Evolutionary conservation across 1,139 yeast genomes (phyloP).

Genomic region (Pichia inconspicua): DNA sequence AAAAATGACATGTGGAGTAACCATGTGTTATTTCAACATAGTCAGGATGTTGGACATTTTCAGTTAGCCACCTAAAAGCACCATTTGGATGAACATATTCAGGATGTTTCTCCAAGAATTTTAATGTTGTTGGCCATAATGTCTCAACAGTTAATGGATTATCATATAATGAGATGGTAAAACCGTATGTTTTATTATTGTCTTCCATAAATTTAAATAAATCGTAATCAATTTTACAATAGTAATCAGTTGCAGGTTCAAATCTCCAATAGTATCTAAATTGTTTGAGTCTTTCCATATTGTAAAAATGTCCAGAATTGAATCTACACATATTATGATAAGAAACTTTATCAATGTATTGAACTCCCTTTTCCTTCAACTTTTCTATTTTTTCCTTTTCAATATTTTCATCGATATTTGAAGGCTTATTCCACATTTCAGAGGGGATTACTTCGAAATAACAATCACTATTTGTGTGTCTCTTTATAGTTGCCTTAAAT

Average conservation of each 20-base stretch:
- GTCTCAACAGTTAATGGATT: constrained; percentile 38
- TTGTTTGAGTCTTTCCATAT: constrained; percentile 39
- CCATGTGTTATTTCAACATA: constrained; percentile 37
- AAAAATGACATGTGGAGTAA: constrained; percentile 71
- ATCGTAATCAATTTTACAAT: constrained; percentile 42
- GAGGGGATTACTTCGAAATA: constrained; percentile 35
- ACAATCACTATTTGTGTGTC: constrained; percentile 26
- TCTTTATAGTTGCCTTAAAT: constrained; percentile 36
- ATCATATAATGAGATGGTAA: constrained; percentile 45
- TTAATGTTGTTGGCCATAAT: constrained; percentile 46
- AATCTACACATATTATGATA: constrained; percentile 54
- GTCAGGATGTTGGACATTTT: constrained; percentile 41
- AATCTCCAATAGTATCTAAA: constrained; percentile 47
- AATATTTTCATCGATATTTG: constrained; percentile 31
- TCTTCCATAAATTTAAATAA: constrained; percentile 47
- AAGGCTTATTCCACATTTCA: constrained; percentile 42
- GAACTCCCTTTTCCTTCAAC: constrained; percentile 32
- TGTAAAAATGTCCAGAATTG: constrained; percentile 42
- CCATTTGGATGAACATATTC: constrained; percentile 41
- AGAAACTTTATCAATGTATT: constrained; percentile 39
- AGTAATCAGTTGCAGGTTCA: constrained; percentile 46
- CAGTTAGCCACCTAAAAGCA: constrained; percentile 47
- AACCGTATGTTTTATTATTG: constrained; percentile 44
- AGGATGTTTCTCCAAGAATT: constrained; percentile 40
- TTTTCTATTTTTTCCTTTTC: constrained; percentile 32